phyloP scores from a whole-genome alignment of 208 protist genomes.

The Lotmaria passim region DNA sequence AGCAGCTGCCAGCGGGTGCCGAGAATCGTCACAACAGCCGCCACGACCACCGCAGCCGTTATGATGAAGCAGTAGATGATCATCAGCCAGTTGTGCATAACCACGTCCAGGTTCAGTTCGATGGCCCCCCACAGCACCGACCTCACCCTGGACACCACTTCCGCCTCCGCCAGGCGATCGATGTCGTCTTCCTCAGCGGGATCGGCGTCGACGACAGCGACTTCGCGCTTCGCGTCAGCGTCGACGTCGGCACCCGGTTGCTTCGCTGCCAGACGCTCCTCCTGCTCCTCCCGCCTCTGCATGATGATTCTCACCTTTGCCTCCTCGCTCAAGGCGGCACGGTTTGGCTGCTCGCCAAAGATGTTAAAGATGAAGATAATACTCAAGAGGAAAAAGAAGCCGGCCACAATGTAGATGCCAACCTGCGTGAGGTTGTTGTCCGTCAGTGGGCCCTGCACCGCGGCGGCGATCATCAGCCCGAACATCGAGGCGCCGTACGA shows the following conservation, averaged over 20 bases:
- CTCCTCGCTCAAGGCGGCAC: conserved; percentile 46
- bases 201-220: background rate
- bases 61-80: conserved; percentile 43
- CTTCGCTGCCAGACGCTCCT: conserved; percentile 2
- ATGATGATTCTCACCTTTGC: conserved; percentile 28
- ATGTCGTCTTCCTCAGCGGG: background rate
- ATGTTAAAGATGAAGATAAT: conserved; percentile 66
- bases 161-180: conserved; percentile 26
- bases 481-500: conserved; percentile 57
- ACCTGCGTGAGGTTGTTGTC: conserved; percentile 44
- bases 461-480: conserved; percentile 46
- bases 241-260: background rate
- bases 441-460: conserved; percentile 60
- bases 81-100: conserved; percentile 40
- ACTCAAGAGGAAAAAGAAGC: conserved; percentile 38
- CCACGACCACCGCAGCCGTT: conserved; percentile 34
- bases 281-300: conserved; percentile 17
- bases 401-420: conserved; percentile 49
- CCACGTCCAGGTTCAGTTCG: conserved; percentile 37
- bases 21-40: conserved; percentile 40
- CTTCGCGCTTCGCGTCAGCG: background rate
- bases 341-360: conserved; percentile 58
- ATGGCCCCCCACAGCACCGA: conserved; percentile 30
- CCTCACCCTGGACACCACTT: too few species aligned
- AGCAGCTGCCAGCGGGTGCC: conserved; percentile 39